Evolutionary conservation across 768 basidiomycete genomes (phyloP).

Genomic region (Rhizopogon roseolus): DNA sequence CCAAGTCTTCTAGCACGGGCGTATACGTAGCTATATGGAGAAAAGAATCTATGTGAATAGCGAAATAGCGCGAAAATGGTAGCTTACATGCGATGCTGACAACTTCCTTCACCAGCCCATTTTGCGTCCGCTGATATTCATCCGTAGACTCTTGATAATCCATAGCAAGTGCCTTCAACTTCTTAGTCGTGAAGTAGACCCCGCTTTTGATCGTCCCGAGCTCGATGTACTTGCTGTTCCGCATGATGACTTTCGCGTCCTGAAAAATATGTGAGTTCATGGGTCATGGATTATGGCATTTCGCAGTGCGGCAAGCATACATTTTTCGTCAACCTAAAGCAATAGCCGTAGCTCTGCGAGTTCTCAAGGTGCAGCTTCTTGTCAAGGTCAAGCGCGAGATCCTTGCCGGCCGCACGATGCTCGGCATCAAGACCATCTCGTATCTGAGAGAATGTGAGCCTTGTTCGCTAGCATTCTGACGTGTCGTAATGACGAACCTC

Average conservation of each 20-base stretch:
- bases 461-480: not conserved
- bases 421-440: conserved; percentile 82
- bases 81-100: conserved; percentile 83
- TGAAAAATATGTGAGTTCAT: conserved; percentile 24
- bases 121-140: conserved; percentile 73
- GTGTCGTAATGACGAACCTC: conserved; percentile 31
- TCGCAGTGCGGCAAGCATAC: conserved; percentile 31
- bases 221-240: conserved; percentile 72
- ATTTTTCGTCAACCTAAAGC: conserved; percentile 87
- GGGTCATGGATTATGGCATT: not conserved
- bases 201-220: conserved; percentile 83
- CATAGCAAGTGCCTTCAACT: conserved; percentile 65
- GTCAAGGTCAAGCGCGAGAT: conserved; percentile 78
- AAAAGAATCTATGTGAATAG: not conserved
- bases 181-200: conserved; percentile 80
- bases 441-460: conserved; percentile 28
- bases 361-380: conserved; percentile 97
- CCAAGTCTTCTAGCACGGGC: conserved; percentile 80
- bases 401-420: conserved; percentile 62
- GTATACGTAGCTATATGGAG: conserved; percentile 77
- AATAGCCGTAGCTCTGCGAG: conserved; percentile 84
- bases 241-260: conserved; percentile 73
- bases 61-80: not conserved
- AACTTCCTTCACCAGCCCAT: conserved; percentile 84
- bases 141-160: conserved; percentile 66